phyloP scores from a whole-genome alignment of 139 green algal genomes.

The Marvania coccoides region DNA sequence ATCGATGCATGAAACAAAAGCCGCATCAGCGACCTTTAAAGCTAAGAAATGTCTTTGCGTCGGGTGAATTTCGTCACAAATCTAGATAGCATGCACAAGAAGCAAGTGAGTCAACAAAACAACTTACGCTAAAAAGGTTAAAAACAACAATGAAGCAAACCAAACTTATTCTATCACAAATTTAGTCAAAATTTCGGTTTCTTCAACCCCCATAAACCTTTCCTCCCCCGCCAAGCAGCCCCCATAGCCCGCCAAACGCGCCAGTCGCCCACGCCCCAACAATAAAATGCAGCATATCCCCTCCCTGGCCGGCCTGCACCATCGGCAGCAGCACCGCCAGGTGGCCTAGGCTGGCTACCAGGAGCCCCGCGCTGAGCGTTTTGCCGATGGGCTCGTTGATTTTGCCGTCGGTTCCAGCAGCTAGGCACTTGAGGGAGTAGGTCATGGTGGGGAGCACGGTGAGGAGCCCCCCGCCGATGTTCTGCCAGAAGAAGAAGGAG shows the following conservation, averaged over 20 bases:
- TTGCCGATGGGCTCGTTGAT: not conserved
- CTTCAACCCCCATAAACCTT: too few relatives aligned
- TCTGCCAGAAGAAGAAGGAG: conserved; percentile 18
- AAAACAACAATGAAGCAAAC: too few relatives aligned
- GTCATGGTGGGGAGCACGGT: conserved; percentile 14
- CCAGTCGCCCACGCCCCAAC: conserved; percentile 9
- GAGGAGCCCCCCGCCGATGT: conserved; percentile 12
- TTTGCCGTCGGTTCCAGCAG: not conserved
- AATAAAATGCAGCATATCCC: not conserved
- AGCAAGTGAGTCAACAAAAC: not conserved
- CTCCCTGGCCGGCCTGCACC: not conserved
- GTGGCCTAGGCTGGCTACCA: not conserved
- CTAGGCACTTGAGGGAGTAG: conserved; percentile 19
- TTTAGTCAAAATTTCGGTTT: too few relatives aligned
- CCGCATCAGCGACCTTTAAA: too few relatives aligned
- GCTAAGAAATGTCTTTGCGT: too few relatives aligned
- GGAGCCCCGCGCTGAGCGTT: conserved; percentile 8
- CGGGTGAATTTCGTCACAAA: too few relatives aligned
- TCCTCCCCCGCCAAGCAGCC: conserved; percentile 2
- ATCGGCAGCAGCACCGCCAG: conserved; percentile 7
- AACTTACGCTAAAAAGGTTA: not conserved
- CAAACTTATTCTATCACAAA: too few relatives aligned
- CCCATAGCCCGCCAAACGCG: not conserved
- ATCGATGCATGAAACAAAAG: too few relatives aligned
- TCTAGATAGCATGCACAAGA: too few relatives aligned